These are phyloP conservation scores for Opeltia flavorubescens DNA, from an alignment of 495 filamentous ascomycete genomes.

Conservation along the genomic window DNA sequence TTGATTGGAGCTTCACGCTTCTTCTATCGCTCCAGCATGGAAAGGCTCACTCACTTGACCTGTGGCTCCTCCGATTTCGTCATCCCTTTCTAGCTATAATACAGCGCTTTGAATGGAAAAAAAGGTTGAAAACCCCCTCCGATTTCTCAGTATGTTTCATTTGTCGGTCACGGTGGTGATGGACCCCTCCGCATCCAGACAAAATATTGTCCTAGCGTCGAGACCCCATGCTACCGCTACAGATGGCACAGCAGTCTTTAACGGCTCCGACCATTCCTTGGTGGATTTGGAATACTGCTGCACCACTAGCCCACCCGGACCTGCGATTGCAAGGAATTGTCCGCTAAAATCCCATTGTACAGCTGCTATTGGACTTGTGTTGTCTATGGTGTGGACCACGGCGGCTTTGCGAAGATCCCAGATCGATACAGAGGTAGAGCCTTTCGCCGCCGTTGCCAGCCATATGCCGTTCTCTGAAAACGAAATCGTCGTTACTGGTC, in stretches of 20 bases:
- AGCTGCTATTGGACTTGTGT: not conserved
- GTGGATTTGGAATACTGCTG: constrained; percentile 71
- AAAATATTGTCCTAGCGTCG: constrained; percentile 57
- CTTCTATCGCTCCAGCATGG: too few relatives aligned
- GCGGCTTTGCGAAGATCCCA: constrained; percentile 29
- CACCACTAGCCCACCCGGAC: constrained; percentile 67
- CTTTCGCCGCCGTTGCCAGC: constrained; percentile 65
- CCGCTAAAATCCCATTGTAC: constrained; percentile 16
- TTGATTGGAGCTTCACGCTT: too few relatives aligned
- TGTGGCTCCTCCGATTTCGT: too few relatives aligned
- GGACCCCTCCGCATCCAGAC: constrained; percentile 58
- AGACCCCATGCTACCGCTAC: constrained; percentile 65
- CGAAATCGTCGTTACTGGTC: constrained; percentile 54
- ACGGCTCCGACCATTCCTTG: constrained; percentile 80
- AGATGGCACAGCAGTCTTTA: constrained; percentile 59
- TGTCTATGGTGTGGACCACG: not conserved
- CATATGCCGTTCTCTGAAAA: constrained; percentile 98
- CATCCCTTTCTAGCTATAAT: too few relatives aligned
- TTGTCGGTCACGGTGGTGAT: constrained; percentile 46
- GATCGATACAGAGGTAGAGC: constrained; percentile 61
- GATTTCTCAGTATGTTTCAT: constrained; percentile 1
- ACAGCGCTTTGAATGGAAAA: too few relatives aligned
- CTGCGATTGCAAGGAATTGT: constrained; percentile 76
- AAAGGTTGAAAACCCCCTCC: not conserved
- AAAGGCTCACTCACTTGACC: too few relatives aligned